These are phyloP conservation scores for Fistulina hepatica DNA, from an alignment of 1,284 basidiomycete species.

Conservation along the genomic window DNA sequence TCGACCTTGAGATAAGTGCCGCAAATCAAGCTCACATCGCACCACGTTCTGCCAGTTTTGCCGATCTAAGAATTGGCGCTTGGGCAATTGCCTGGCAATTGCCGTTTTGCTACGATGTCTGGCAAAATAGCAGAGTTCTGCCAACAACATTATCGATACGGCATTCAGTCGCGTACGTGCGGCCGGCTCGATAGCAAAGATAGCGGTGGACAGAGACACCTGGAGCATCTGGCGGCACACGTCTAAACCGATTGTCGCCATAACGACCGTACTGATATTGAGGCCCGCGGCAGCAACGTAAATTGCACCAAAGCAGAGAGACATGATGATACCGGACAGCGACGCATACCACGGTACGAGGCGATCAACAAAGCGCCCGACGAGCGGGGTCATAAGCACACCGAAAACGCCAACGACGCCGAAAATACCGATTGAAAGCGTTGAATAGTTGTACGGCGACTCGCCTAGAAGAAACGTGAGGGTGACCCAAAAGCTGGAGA, in stretches of 20 bases:
- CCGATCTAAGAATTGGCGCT: too few species aligned
- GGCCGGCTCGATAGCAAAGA: slow-evolving; percentile 40
- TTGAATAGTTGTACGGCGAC: slow-evolving; percentile 53
- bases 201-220: slow-evolving; percentile 31
- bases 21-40: too few species aligned
- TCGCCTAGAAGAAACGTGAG: slow-evolving; percentile 62
- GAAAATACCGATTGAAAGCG: too few species aligned
- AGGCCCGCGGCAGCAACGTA: slow-evolving; percentile 49
- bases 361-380: slow-evolving; percentile 49
- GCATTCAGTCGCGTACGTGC: slow-evolving; percentile 56
- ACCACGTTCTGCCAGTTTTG: too few species aligned
- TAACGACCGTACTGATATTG: slow-evolving; percentile 44
- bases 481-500: slow-evolving; percentile 59
- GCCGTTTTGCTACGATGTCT: too few species aligned
- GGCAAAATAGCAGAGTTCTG: too few species aligned
- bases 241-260: slow-evolving; percentile 32
- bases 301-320: slow-evolving; percentile 22
- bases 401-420: slow-evolving; percentile 59
- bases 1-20: too few species aligned
- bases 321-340: slow-evolving; percentile 32
- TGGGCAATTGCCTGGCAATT: too few species aligned
- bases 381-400: slow-evolving; percentile 50
- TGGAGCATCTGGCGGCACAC: slow-evolving; percentile 34
- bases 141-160: slow-evolving; percentile 47
- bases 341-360: slow-evolving; percentile 60